Conservation (phyloP, 164 flowering plant species). For the Aristolochia contorta region DNA sequence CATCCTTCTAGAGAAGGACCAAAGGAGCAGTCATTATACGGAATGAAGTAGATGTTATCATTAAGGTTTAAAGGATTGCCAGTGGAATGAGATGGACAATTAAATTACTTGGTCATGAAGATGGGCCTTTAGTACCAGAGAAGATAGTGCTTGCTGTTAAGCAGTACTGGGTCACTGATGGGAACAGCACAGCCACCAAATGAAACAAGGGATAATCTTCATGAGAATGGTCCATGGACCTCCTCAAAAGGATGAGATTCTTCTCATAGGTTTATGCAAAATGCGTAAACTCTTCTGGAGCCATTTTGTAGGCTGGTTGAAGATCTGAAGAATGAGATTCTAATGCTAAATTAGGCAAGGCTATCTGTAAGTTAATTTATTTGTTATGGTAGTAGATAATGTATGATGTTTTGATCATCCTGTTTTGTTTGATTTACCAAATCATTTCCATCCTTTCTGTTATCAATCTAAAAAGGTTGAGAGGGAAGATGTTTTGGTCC, state of each 20-base stretch:
- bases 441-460: too few species aligned
- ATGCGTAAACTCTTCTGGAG: neutral
- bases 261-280: neutral
- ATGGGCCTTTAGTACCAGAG: constrained; percentile 80
- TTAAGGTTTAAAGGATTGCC: constrained; percentile 54
- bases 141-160: constrained; percentile 75
- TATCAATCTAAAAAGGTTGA: too few species aligned
- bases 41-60: constrained; percentile 63
- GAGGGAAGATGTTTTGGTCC: too few species aligned
- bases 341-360: neutral
- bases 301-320: neutral
- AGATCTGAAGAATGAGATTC: neutral
- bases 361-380: neutral
- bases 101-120: constrained; percentile 84
- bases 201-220: constrained; percentile 12
- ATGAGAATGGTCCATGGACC: too few species aligned
- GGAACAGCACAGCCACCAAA: constrained; percentile 35
- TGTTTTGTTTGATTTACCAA: too few species aligned
- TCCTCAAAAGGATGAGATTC: too few species aligned
- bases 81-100: constrained; percentile 77
- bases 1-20: constrained; percentile 86
- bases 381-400: neutral
- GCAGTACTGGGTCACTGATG: constrained; percentile 52
- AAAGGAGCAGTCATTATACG: constrained; percentile 90
- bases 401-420: neutral